phyloP scores from a whole-genome alignment of 2,329 filamentous ascomycete species.

The Hymenoscyphus occultus region DNA sequence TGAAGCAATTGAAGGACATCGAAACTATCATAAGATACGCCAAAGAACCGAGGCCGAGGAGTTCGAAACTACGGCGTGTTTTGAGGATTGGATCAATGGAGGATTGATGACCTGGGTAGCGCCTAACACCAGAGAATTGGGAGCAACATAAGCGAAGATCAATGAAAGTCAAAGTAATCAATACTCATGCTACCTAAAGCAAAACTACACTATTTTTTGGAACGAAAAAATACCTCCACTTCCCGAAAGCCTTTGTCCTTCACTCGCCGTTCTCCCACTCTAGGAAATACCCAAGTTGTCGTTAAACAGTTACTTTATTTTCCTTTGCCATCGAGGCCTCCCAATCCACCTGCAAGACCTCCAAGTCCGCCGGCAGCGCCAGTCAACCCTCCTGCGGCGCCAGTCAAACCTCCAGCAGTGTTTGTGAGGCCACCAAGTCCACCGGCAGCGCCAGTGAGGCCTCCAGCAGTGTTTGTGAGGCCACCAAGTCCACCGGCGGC shows the following conservation, averaged over 20 bases:
- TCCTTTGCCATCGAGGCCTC: background rate
- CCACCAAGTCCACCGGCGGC: too few relatives aligned
- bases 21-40: background rate
- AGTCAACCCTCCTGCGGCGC: background rate
- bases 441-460: too few relatives aligned
- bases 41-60: too few relatives aligned
- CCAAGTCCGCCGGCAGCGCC: too few relatives aligned
- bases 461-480: too few relatives aligned
- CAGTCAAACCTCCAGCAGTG: background rate
- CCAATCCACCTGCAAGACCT: background rate
- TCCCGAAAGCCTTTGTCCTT: background rate
- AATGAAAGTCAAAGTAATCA: background rate
- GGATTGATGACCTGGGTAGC: background rate
- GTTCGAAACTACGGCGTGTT: too few relatives aligned
- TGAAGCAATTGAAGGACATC: background rate
- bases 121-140: background rate
- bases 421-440: too few relatives aligned
- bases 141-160: background rate
- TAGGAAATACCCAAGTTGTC: background rate
- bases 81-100: background rate
- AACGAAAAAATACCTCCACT: background rate
- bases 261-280: background rate
- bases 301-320: background rate
- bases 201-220: constrained; percentile 2
- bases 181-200: background rate